Evolutionary conservation across 1,284 basidiomycete genomes (phyloP).

Genomic region (Bjerkandera adusta): DNA sequence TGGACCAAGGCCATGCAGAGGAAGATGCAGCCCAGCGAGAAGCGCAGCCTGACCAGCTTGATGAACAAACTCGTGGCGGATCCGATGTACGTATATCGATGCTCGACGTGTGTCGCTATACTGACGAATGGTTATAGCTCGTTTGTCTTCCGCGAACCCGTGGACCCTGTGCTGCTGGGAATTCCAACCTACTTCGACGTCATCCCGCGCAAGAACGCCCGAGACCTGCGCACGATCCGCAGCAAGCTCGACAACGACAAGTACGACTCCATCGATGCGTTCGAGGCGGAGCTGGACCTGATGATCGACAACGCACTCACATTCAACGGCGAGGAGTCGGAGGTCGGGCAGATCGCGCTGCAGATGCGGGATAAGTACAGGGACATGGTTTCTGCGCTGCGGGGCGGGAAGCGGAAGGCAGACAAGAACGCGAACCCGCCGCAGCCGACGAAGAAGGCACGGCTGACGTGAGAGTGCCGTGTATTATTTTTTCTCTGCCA

Average conservation of each 20-base stretch:
- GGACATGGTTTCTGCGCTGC: slow-evolving; percentile 50
- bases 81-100: slow-evolving; percentile 57
- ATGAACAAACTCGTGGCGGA: slow-evolving; percentile 76
- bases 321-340: slow-evolving; percentile 82
- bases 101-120: background rate
- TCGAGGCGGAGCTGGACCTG: slow-evolving; percentile 81
- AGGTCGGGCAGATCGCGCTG: slow-evolving; percentile 66
- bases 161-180: slow-evolving; percentile 71
- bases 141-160: slow-evolving; percentile 83
- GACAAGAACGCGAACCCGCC: slow-evolving; percentile 56
- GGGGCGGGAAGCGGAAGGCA: slow-evolving; percentile 64
- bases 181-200: slow-evolving; percentile 86
- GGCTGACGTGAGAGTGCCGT: slow-evolving; percentile 35
- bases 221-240: slow-evolving; percentile 85
- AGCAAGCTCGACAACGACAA: slow-evolving; percentile 81
- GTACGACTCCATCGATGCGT: slow-evolving; percentile 74
- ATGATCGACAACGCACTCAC: slow-evolving; percentile 85
- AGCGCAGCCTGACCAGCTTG: slow-evolving; percentile 73
- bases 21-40: slow-evolving; percentile 79
- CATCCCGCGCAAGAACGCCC: slow-evolving; percentile 81
- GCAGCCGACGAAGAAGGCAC: slow-evolving; percentile 68
- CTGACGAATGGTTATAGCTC: slow-evolving; percentile 40
- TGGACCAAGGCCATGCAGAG: slow-evolving; percentile 80
- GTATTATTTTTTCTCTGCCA: slow-evolving; percentile 4
- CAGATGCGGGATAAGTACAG: slow-evolving; percentile 46